Conservation (phyloP, 441 rosid species). For the Erodium trifolium region DNA sequence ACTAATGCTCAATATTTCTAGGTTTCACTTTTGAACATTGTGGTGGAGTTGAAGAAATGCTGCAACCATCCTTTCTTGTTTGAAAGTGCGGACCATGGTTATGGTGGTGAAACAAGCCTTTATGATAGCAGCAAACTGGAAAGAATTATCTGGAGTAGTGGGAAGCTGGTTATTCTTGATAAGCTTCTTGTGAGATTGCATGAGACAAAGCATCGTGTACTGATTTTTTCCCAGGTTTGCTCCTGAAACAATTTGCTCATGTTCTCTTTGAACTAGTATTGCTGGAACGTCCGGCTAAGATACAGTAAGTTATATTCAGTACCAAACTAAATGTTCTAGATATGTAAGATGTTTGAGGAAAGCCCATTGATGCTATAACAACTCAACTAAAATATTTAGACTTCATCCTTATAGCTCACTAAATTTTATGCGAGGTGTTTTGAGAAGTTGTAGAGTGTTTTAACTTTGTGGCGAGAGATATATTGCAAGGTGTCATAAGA, state of each 20-base stretch:
- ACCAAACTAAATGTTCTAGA: neutral
- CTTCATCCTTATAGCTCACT: neutral
- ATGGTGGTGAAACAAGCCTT: slow-evolving; percentile 66
- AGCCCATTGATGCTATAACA: neutral
- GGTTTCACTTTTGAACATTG: slow-evolving; percentile 98
- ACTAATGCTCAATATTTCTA: slow-evolving; percentile 28
- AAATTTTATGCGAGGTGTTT: neutral
- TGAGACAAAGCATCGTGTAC: slow-evolving; percentile 93
- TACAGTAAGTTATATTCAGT: neutral
- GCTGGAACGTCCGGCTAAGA: neutral
- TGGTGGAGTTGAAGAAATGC: slow-evolving; percentile 99
- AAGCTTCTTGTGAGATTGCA: slow-evolving; percentile 88
- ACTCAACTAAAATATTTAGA: neutral
- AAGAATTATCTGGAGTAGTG: slow-evolving; percentile 90
- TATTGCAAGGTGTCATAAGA: neutral
- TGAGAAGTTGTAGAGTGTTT: neutral
- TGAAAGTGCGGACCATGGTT: slow-evolving; percentile 99
- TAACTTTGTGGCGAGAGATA: too few relatives aligned
- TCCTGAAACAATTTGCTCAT: slow-evolving; percentile 12
- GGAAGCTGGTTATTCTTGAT: slow-evolving; percentile 96
- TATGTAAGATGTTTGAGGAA: neutral
- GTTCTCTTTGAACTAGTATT: neutral
- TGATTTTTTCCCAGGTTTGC: slow-evolving; percentile 95
- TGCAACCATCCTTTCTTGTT: slow-evolving; percentile 99
- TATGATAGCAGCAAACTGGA: slow-evolving; percentile 78